These are phyloP conservation scores for Fusarium nodosum DNA, from an alignment of 2,329 filamentous ascomycete species.

Conservation along the genomic window DNA sequence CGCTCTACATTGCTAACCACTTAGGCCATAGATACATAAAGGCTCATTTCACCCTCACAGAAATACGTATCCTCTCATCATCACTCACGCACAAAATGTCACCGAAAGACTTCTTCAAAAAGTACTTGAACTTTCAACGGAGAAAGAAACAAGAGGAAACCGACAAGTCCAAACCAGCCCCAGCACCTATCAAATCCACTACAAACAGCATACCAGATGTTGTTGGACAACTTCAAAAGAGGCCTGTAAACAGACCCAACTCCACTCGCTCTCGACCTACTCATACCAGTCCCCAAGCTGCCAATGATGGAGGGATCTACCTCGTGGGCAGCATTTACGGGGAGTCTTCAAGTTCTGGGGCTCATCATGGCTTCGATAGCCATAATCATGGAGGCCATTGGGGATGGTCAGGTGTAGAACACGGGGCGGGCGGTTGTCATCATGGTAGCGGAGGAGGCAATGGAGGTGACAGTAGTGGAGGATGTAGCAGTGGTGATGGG, in stretches of 20 bases:
- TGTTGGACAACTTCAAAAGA: background rate
- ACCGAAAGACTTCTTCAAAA: conserved; percentile 20
- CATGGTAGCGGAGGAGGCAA: conserved; percentile 3
- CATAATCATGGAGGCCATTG: conserved; percentile 5
- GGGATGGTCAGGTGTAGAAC: conserved; percentile 21
- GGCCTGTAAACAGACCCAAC: background rate
- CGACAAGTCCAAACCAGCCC: conserved; percentile 5
- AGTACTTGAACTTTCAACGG: conserved; percentile 8
- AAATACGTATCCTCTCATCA: background rate
- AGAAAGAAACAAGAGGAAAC: conserved; percentile 8
- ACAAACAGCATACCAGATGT: background rate
- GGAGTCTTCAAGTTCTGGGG: background rate
- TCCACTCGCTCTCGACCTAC: background rate
- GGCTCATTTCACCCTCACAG: background rate
- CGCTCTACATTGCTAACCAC: no score
- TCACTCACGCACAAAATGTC: conserved; percentile 5
- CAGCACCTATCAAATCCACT: background rate
- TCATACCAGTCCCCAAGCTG: background rate
- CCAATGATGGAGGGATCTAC: conserved; percentile 4
- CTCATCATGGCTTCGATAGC: background rate
- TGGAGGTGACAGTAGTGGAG: conserved; percentile 5
- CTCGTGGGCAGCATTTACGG: background rate
- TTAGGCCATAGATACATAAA: conserved; percentile 7
- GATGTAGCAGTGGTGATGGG: conserved; percentile 2
- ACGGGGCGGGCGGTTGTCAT: background rate